Conservation (phyloP, 164 flowering plant species). For the Berberis thunbergii region DNA sequence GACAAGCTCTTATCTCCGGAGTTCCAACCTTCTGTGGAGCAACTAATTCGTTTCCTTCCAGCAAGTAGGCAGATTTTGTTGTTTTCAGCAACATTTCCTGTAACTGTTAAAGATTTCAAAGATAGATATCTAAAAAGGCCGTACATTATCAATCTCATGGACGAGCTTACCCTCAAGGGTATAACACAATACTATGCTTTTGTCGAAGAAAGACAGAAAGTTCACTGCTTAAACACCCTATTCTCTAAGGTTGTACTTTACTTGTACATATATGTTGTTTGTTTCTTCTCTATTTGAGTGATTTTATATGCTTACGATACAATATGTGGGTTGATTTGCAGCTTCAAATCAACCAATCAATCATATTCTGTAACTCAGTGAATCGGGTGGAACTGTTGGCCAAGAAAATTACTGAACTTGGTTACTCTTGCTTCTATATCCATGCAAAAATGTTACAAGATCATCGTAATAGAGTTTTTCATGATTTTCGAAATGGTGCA, state of each 20-base stretch:
- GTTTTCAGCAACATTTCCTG: conserved; percentile 99
- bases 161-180: conserved; percentile 98
- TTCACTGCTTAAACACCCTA: conserved; percentile 92
- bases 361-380: conserved; percentile 96
- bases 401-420: conserved; percentile 97
- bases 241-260: conserved; percentile 76
- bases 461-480: conserved; percentile 97
- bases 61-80: conserved; percentile 73
- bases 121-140: conserved; percentile 79
- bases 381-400: conserved; percentile 95
- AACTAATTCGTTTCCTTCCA: conserved; percentile 74
- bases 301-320: background rate
- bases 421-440: conserved; percentile 95
- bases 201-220: conserved; percentile 98
- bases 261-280: conserved; percentile 1
- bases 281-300: background rate
- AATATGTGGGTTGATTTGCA: conserved; percentile 23
- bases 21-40: conserved; percentile 90
- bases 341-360: conserved; percentile 99
- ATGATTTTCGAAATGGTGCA: conserved; percentile 99
- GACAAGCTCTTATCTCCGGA: conserved; percentile 96
- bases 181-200: conserved; percentile 95
- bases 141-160: conserved; percentile 94
- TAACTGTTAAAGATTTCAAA: conserved; percentile 88
- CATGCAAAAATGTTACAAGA: conserved; percentile 99